Evolutionary conservation across 176 grass and related monocot species (phyloP).

Genomic region (Triticum monococcum): DNA sequence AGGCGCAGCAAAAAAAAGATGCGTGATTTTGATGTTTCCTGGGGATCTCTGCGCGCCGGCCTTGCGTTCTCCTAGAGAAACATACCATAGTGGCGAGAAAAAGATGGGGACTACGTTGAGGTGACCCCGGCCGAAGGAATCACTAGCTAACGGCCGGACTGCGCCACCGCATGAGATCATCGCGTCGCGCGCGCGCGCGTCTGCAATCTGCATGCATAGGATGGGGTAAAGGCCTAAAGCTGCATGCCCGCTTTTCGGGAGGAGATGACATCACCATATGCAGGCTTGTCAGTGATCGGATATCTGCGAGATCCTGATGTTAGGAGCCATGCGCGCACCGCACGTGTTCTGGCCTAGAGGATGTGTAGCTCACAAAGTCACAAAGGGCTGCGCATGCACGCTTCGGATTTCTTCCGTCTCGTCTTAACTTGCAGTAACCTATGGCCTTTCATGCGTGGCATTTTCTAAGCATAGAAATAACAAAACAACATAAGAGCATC

Average conservation of each 20-base stretch:
- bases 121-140: constrained; percentile 36
- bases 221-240: constrained; percentile 36
- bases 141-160: constrained; percentile 34
- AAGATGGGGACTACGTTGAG: constrained; percentile 11
- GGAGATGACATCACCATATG: constrained; percentile 52
- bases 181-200: background rate
- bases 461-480: background rate
- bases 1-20: constrained; percentile 27
- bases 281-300: constrained; percentile 34
- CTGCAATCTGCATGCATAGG: constrained; percentile 28
- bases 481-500: background rate
- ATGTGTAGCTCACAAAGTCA: background rate
- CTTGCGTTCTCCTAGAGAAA: constrained; percentile 45
- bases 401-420: background rate
- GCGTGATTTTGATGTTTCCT: constrained; percentile 38
- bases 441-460: background rate
- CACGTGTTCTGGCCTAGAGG: constrained; percentile 1
- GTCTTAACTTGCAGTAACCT: background rate
- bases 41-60: constrained; percentile 43
- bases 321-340: background rate
- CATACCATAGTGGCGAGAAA: constrained; percentile 51
- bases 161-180: constrained; percentile 42
- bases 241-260: constrained; percentile 17
- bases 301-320: constrained; percentile 28
- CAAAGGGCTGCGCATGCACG: background rate